Percentiles rank a stretch among this genome's conserved stretches.
Evolutionary conservation across 2,329 filamentous ascomycete species (phyloP).

Genomic region (Pseudocercospora crystallina): DNA sequence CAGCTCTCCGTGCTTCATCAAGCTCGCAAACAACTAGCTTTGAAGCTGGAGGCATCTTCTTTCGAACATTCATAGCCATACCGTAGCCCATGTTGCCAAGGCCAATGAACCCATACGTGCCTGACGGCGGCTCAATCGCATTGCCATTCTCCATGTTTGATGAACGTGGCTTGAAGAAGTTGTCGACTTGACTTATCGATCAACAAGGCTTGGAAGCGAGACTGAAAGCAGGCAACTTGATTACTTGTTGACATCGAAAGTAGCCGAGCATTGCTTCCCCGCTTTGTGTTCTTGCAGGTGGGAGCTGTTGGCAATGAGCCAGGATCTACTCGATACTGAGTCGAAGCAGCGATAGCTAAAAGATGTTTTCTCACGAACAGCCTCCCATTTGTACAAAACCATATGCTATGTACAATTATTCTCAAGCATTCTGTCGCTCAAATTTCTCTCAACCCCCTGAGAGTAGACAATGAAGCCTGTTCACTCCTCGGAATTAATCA

Average conservation of each 20-base stretch:
- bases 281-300: constrained; percentile 2
- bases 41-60: constrained; percentile 34
- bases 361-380: not conserved
- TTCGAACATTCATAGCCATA: constrained; percentile 43
- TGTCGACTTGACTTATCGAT: not conserved
- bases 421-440: too few species aligned
- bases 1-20: constrained; percentile 20
- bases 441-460: too few species aligned
- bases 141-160: not conserved
- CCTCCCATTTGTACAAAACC: constrained; percentile 9
- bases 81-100: constrained; percentile 46
- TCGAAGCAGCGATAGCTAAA: not conserved
- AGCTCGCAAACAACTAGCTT: constrained; percentile 43
- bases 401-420: not conserved
- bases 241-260: not conserved
- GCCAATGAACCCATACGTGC: constrained; percentile 24
- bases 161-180: not conserved
- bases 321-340: not conserved
- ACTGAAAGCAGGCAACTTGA: not conserved
- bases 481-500: too few species aligned
- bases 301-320: not conserved
- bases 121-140: not conserved
- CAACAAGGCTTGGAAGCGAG: not conserved
- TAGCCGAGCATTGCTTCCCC: not conserved
- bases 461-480: too few species aligned